Evolutionary conservation across 108 stramenopile genomes (phyloP).

Genomic region (Mediolabrus comicus): DNA sequence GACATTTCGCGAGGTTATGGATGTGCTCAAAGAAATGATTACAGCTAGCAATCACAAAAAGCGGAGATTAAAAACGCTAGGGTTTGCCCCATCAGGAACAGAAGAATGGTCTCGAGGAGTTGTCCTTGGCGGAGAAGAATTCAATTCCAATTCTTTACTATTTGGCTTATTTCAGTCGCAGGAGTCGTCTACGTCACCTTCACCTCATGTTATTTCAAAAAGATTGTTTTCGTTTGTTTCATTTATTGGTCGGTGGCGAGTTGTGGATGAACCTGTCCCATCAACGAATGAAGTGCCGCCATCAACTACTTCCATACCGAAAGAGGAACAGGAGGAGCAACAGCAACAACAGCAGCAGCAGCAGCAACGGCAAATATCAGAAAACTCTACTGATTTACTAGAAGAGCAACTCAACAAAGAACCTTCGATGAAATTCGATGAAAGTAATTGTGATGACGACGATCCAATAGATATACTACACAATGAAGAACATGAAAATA

Average conservation of each 20-base stretch:
- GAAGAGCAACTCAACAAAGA: slow-evolving; percentile 27
- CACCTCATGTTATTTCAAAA: slow-evolving; percentile 13
- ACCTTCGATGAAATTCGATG: not conserved
- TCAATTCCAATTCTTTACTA: not conserved
- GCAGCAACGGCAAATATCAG: not conserved
- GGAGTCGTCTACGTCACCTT: not conserved
- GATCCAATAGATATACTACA: not conserved
- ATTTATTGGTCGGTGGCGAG: slow-evolving; percentile 29
- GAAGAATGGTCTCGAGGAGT: slow-evolving; percentile 27
- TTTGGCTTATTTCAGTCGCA: slow-evolving; percentile 1
- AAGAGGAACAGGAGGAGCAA: not conserved
- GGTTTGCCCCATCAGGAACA: slow-evolving; percentile 36
- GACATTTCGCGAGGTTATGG: slow-evolving; percentile 50
- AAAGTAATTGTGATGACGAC: not conserved
- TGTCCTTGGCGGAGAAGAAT: not conserved
- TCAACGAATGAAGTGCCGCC: too few species aligned
- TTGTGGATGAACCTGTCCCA: slow-evolving; percentile 3
- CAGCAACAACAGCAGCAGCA: not conserved
- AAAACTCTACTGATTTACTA: slow-evolving; percentile 7
- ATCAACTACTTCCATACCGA: not conserved
- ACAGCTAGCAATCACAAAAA: not conserved
- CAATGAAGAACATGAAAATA: not conserved
- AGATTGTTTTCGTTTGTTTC: slow-evolving; percentile 27
- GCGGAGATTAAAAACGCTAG: slow-evolving; percentile 20
- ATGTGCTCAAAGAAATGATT: slow-evolving; percentile 25